A percentile compares a stretch with the other conserved stretches of the same genome.
Evolutionary conservation across 139 green algal species (phyloP).

Genomic region (Chlorella sorokiniana): DNA sequence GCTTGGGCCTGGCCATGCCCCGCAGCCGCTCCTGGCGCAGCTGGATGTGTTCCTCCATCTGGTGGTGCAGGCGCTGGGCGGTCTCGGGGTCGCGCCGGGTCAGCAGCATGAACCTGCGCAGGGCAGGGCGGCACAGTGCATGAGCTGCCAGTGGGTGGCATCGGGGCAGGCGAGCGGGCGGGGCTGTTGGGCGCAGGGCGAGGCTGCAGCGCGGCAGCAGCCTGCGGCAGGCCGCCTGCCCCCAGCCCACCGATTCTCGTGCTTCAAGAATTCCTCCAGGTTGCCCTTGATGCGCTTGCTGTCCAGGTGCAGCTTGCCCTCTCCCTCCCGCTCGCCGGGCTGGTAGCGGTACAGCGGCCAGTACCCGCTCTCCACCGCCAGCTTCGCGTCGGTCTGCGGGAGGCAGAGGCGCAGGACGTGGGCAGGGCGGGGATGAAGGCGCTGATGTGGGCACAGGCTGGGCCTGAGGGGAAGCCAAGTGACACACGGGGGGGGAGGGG

Average conservation of each 20-base stretch:
- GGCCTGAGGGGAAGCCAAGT: background rate
- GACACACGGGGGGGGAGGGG: no score
- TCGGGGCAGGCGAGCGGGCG: background rate
- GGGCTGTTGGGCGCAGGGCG: no score
- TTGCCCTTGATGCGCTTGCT: constrained; percentile 59
- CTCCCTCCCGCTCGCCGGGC: constrained; percentile 1
- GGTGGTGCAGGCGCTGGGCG: constrained; percentile 39
- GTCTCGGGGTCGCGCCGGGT: constrained; percentile 44
- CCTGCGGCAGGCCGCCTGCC: background rate
- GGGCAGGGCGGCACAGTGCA: background rate
- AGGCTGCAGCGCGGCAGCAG: background rate
- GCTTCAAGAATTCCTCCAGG: constrained; percentile 49
- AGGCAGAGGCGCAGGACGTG: no score
- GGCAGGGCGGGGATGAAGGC: no score
- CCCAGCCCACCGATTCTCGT: constrained; percentile 50
- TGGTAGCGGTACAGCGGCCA: constrained; percentile 60
- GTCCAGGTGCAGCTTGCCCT: constrained; percentile 55
- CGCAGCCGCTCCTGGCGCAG: constrained; percentile 17
- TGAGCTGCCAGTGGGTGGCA: background rate
- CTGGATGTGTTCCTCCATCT: constrained; percentile 30
- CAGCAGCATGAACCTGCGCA: constrained; percentile 46
- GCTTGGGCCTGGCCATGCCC: background rate
- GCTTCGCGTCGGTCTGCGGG: background rate
- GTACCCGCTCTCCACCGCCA: constrained; percentile 51
- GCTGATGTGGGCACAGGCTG: background rate